Percentiles rank a stretch among this genome's conserved stretches.
These are phyloP conservation scores for Cytospora leucostoma DNA, from an alignment of 2,329 filamentous ascomycete species.

Conservation along the genomic window DNA sequence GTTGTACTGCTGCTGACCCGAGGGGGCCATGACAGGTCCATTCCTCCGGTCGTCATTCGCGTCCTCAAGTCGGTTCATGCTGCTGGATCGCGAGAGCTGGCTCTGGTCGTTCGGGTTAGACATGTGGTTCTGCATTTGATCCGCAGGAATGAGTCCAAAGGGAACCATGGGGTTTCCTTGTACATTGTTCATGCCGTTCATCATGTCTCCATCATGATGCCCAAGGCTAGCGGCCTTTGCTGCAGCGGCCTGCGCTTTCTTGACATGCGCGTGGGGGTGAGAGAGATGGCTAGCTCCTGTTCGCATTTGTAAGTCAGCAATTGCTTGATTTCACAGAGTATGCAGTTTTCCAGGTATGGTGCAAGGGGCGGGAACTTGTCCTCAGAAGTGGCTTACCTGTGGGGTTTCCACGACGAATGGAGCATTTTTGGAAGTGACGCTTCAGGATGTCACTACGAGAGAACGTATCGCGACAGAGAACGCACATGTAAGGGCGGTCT, in stretches of 20 bases:
- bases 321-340: background rate
- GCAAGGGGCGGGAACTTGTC: too few relatives aligned
- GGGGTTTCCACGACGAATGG: constrained; percentile 91
- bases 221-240: constrained; percentile 56
- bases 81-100: constrained; percentile 63
- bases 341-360: background rate
- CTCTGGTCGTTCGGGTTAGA: constrained; percentile 55
- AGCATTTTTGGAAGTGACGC: constrained; percentile 99
- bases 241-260: constrained; percentile 67
- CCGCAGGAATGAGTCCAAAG: constrained; percentile 49
- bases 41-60: constrained; percentile 58
- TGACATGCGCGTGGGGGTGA: constrained; percentile 86
- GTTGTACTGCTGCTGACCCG: constrained; percentile 56
- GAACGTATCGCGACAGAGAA: constrained; percentile 96
- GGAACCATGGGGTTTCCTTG: constrained; percentile 53
- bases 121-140: constrained; percentile 59
- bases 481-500: constrained; percentile 97
- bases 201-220: constrained; percentile 54
- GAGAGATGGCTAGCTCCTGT: constrained; percentile 85
- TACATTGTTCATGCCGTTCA: constrained; percentile 63
- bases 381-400: constrained; percentile 45
- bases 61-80: constrained; percentile 60
- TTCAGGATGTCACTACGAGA: constrained; percentile 97
- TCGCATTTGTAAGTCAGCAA: background rate
- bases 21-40: constrained; percentile 55